Evolutionary conservation across 192 early-diverging fungal species (phyloP).

Genomic region (Umbelopsis sp.): DNA sequence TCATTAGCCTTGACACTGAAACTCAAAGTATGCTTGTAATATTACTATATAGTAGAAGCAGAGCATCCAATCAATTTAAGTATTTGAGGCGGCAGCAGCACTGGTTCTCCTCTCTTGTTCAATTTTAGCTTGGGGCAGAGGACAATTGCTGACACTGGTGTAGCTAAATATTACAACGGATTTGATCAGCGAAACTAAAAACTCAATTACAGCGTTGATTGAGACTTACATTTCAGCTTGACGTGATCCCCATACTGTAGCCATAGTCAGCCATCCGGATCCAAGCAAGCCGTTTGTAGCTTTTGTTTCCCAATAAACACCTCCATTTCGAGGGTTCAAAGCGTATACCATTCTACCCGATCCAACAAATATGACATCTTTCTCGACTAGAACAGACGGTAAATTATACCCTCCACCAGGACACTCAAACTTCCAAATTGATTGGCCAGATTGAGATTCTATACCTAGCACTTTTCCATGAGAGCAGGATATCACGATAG

Average conservation of each 20-base stretch:
- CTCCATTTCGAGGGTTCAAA: slow-evolving; percentile 16
- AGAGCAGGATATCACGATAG: slow-evolving; percentile 21
- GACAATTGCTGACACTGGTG: background rate
- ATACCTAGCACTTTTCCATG: slow-evolving; percentile 28
- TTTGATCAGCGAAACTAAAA: no score
- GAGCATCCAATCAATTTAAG: background rate
- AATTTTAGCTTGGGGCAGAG: background rate
- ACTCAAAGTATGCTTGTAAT: no score
- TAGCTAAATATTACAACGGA: background rate
- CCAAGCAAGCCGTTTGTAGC: slow-evolving; percentile 21
- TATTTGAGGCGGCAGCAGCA: background rate
- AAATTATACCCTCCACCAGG: slow-evolving; percentile 26
- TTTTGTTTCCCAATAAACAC: slow-evolving; percentile 3
- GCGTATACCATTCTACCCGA: slow-evolving; percentile 25
- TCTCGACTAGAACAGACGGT: slow-evolving; percentile 24
- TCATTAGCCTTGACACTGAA: no score
- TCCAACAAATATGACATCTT: slow-evolving; percentile 23
- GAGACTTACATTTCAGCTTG: slow-evolving; percentile 17
- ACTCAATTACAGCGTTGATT: background rate
- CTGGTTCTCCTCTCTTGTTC: background rate
- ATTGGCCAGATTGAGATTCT: slow-evolving; percentile 15
- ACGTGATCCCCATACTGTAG: slow-evolving; percentile 27
- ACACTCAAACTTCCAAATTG: slow-evolving; percentile 29
- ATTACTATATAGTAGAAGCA: no score
- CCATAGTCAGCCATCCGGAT: slow-evolving; percentile 9